Evolutionary conservation across 352 stramenopile species (phyloP).

Genomic region (Phytopythium kandeliae): DNA sequence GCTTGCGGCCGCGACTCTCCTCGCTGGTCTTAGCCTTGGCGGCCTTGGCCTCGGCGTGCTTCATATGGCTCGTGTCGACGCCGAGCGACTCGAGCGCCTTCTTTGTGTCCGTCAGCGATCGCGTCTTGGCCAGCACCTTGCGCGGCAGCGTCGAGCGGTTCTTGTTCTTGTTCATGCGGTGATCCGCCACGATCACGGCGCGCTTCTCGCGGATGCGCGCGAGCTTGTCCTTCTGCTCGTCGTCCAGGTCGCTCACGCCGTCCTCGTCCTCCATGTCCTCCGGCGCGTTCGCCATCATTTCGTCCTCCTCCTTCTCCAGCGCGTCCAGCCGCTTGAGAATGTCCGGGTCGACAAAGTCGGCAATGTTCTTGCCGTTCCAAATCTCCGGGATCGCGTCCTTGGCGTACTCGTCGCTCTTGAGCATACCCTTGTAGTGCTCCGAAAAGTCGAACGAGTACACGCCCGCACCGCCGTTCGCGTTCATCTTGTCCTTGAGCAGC

Average conservation of each 20-base stretch:
- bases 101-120: constrained; percentile 80
- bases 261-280: constrained; percentile 88
- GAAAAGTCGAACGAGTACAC: constrained; percentile 97
- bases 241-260: constrained; percentile 90
- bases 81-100: constrained; percentile 89
- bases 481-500: constrained; percentile 86
- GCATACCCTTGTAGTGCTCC: constrained; percentile 95
- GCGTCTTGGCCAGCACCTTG: constrained; percentile 76
- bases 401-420: constrained; percentile 95
- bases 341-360: constrained; percentile 98
- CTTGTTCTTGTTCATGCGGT: constrained; percentile 94
- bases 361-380: constrained; percentile 99
- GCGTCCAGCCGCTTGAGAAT: constrained; percentile 95
- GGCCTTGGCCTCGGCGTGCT: constrained; percentile 74
- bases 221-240: constrained; percentile 93
- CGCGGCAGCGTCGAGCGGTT: constrained; percentile 90
- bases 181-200: constrained; percentile 73
- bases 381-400: constrained; percentile 98
- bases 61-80: constrained; percentile 89
- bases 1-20: constrained; percentile 81
- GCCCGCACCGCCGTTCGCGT: constrained; percentile 95
- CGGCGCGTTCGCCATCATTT: constrained; percentile 88
- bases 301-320: constrained; percentile 97
- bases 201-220: constrained; percentile 81
- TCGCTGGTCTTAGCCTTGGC: constrained; percentile 62